Conservation (phyloP, 148 eudicot genomes). For the Persicaria maculosa region DNA sequence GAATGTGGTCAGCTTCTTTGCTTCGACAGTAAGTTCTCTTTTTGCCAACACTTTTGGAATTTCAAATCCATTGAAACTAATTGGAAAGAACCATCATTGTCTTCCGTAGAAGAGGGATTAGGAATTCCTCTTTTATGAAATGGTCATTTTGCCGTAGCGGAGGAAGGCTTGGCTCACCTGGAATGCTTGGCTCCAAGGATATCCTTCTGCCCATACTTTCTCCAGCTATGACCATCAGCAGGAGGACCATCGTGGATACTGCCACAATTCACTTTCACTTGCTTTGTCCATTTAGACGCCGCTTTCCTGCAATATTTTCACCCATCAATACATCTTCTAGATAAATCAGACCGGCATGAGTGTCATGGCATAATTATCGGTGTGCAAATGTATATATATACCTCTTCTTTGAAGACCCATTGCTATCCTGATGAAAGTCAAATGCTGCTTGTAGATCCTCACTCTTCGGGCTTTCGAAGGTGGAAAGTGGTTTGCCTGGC, state of each 20-base stretch:
- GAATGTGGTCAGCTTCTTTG: constrained; percentile 18
- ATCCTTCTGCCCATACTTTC: constrained; percentile 96
- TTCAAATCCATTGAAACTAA: too few relatives aligned
- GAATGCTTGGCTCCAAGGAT: constrained; percentile 79
- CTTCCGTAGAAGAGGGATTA: too few relatives aligned
- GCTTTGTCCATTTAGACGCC: constrained; percentile 58
- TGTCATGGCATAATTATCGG: constrained; percentile 3
- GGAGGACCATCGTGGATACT: constrained; percentile 53
- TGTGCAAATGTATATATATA: neutral
- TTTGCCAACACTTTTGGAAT: too few relatives aligned
- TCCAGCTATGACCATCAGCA: constrained; percentile 84
- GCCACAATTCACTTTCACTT: constrained; percentile 40
- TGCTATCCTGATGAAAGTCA: constrained; percentile 21
- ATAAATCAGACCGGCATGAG: too few relatives aligned
- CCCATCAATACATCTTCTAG: neutral
- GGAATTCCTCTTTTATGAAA: too few relatives aligned
- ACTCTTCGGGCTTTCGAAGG: constrained; percentile 29
- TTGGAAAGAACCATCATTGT: too few relatives aligned
- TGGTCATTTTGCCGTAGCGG: neutral
- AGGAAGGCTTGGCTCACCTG: constrained; percentile 39
- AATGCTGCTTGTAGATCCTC: constrained; percentile 33
- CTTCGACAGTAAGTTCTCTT: neutral
- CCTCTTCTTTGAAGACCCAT: constrained; percentile 60
- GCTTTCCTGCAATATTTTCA: constrained; percentile 43
- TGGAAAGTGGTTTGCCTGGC: constrained; percentile 54